Conservation (phyloP, 2,329 filamentous ascomycete genomes). For the Fusarium humuli region DNA sequence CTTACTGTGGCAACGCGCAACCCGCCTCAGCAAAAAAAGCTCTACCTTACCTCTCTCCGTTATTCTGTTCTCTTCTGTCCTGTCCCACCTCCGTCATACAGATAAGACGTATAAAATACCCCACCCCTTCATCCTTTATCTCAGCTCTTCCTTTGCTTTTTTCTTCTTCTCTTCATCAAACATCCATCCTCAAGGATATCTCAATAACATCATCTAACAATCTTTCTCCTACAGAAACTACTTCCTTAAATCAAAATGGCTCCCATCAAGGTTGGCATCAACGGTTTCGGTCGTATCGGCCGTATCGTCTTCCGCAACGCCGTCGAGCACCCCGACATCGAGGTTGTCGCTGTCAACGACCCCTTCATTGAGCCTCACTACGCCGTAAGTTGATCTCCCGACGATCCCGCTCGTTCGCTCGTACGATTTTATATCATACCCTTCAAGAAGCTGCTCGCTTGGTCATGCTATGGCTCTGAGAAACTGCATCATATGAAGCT, state of each 20-base stretch:
- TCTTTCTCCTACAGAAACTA: constrained; percentile 19
- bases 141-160: constrained; percentile 15
- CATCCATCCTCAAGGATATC: constrained; percentile 8
- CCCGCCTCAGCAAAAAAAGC: constrained; percentile 27
- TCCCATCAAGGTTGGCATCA: constrained; percentile 89
- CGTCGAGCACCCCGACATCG: constrained; percentile 86
- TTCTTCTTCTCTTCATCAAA: constrained; percentile 3
- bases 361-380: constrained; percentile 99
- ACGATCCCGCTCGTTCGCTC: not conserved
- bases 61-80: not conserved
- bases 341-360: constrained; percentile 98
- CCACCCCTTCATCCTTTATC: constrained; percentile 37
- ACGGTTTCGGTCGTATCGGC: constrained; percentile 99
- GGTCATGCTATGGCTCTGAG: not conserved
- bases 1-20: constrained; percentile 21
- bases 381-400: constrained; percentile 76
- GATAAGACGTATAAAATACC: constrained; percentile 40
- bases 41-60: not conserved
- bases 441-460: not conserved
- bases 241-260: constrained; percentile 52
- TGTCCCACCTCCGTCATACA: constrained; percentile 35
- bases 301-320: constrained; percentile 99
- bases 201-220: constrained; percentile 26
- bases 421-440: constrained; percentile 12
- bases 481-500: not conserved